Base-by-base conservation (phyloP, 257 asterid genomes). In the Linderniella brevidens region DNA sequence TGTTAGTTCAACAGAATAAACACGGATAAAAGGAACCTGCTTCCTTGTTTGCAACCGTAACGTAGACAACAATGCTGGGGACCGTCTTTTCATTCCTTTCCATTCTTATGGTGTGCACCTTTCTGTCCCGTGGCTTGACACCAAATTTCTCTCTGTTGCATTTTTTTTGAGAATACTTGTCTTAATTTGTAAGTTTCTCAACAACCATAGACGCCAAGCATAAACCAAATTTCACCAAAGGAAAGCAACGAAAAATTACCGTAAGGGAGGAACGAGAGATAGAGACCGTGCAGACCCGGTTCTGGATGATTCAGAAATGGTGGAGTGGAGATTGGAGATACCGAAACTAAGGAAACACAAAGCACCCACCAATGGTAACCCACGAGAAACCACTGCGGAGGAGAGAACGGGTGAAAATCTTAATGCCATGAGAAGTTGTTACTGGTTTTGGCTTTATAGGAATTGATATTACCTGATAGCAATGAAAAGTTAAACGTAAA, bases 61-160 rank as follows among this genome's bases (percentile, higher is more conserved):
- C 99, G 66, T 90, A 90, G 37, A 85, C 99, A 59, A 90, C 99
- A 62, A 90, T 81, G 68, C 77, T 72, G 59, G 99, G 84, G 32
- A 79, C 93, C 19, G 78, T 79, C 29, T 62, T 69, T 64, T 62
- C 65, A 49, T 46, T 70, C n/a, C 80, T 67, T 48, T 77, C 96
- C 99, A 90, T 90, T 59, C 79, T 77, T 35, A 68, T 59, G 36
- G 62, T 55, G 38, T 57, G 73, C 43, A 54, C 48, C 58, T 75
- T 69, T 56, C 62, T 67, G n/a, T 52, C 59, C 57, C 29, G 72
- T 15, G 62, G 16, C 54, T 41, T 62, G 10, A 61, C 53, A 55
- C 68, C 60, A 46, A 64, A 49, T 43, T 61, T 70, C 7, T 79
- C 65, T 56, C 93, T 74, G n/a, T n/a, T n/a, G 67, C 40, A 63